Conservation (phyloP, 108 stramenopile genomes). For the Fragilaria crotonensis region DNA sequence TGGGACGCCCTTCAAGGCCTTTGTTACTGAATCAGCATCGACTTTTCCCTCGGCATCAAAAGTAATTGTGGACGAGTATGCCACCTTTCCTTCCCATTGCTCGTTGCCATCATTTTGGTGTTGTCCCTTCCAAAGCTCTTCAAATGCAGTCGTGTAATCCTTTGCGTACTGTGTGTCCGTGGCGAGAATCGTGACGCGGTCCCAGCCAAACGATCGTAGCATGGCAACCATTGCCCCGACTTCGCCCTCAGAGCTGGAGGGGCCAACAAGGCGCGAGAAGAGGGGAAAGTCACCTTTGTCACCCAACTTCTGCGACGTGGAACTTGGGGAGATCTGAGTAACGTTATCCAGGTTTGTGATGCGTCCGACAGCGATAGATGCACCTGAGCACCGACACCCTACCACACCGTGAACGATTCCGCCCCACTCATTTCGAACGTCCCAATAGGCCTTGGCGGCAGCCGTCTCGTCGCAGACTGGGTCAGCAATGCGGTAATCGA, state of each 20-base stretch:
- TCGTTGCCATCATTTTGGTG: not conserved
- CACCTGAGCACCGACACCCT: slow-evolving; percentile 11
- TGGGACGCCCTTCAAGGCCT: slow-evolving; percentile 2
- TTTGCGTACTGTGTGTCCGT: slow-evolving; percentile 11
- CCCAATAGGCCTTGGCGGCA: slow-evolving; percentile 10
- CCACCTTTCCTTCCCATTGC: not conserved
- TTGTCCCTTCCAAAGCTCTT: slow-evolving; percentile 2
- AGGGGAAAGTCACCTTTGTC: slow-evolving; percentile 10
- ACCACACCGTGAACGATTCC: slow-evolving; percentile 5
- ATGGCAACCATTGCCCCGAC: slow-evolving; percentile 1
- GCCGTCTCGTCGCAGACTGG: slow-evolving; percentile 10
- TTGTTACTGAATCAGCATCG: slow-evolving; percentile 1
- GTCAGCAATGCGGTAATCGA: slow-evolving; percentile 2
- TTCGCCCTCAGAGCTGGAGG: slow-evolving; percentile 2
- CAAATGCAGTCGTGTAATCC: slow-evolving; percentile 2
- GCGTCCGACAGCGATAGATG: slow-evolving; percentile 2
- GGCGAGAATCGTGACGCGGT: slow-evolving; percentile 7
- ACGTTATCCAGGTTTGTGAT: slow-evolving; percentile 4
- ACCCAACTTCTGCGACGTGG: slow-evolving; percentile 3
- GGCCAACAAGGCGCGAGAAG: slow-evolving; percentile 7
- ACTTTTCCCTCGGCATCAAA: slow-evolving; percentile 3
- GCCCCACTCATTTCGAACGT: not conserved
- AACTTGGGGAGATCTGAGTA: slow-evolving; percentile 1
- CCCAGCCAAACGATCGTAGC: slow-evolving; percentile 10
- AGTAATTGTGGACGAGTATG: not conserved